phyloP scores from a whole-genome alignment of 140 eudicot species.

The Oenanthe javanica region DNA sequence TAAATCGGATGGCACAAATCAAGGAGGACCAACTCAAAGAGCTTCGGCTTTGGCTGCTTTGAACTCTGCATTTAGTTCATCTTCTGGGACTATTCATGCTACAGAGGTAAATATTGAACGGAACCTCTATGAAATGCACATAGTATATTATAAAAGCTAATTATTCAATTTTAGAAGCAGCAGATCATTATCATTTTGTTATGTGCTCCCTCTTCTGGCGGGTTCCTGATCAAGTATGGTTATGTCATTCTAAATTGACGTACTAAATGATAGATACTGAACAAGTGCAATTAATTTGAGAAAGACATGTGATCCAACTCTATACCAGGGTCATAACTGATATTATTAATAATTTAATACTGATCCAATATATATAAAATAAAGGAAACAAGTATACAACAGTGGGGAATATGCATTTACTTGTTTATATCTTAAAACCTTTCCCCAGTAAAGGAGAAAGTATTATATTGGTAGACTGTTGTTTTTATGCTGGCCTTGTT shows the following conservation, averaged over 20 bases:
- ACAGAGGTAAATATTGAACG: constrained; percentile 43
- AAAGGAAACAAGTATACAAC: not conserved
- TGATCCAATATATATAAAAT: not conserved
- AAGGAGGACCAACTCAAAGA: constrained; percentile 91
- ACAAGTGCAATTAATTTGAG: not conserved
- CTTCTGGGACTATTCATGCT: constrained; percentile 39
- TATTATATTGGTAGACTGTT: not conserved
- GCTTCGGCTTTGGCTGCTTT: constrained; percentile 92
- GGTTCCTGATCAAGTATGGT: not conserved
- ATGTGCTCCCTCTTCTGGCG: not conserved
- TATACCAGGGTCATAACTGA: not conserved
- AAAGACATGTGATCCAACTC: not conserved
- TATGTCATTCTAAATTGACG: not conserved
- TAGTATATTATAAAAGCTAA: not conserved
- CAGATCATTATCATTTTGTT: not conserved
- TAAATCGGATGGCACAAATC: constrained; percentile 43
- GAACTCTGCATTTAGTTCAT: constrained; percentile 69
- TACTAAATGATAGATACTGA: not conserved
- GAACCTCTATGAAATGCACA: not conserved
- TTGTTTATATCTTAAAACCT: not conserved
- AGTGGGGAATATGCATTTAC: not conserved
- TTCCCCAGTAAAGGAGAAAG: not conserved
- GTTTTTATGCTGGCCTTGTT: not conserved
- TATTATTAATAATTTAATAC: not conserved
- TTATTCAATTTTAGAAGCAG: not conserved